Base-by-base conservation (phyloP, 192 early-diverging fungal genomes). In the Umbelopsis vinacea region DNA sequence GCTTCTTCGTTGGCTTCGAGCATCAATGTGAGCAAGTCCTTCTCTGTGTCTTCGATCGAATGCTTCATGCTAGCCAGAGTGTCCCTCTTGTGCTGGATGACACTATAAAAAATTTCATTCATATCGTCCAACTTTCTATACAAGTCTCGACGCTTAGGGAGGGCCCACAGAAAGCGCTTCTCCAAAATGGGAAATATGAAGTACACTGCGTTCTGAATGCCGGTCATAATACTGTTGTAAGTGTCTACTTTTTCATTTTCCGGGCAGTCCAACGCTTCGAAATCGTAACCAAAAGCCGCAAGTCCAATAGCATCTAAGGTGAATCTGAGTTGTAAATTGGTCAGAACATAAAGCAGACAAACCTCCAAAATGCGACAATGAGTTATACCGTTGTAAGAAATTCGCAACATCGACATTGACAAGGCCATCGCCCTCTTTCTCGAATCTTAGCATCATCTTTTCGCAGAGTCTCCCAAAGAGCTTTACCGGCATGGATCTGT, bases 271-370 rank as follows among this genome's bases (percentile, higher is more conserved):
- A 73, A 24, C 2, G 77, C 53, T 37, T 71, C 17, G n/a, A 78
- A 78, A 17, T 78, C 60, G 24, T 74, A 78, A 21, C 73, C 77
- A 66, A 79, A 79, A 8, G 60, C 77, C 22, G 77, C 69, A 33
- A 52, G 47, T 46, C 77, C 77, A 22, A 79, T 74, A 26, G 67
- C 69, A 55, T 79, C 77, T 19, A 79, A 52, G 6, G 77, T 79
- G 2, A 73, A 63, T n/a, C 68, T 68, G 14, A 17, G 19, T 17
- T 29, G 17, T 12, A 12, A 43, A 43, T 43, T 7, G 40, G 11
- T 43, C 6, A 43, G 6, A 29, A 29, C 29, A 29, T 29, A 29
- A n/a, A 29, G 29, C 29, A 29, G 29, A 3, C 29, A 29, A 29
- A 29, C 29, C 29, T 29, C 29, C 29, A 29, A 2, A 3, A 29